These are phyloP conservation scores for Meira nashicola DNA, from an alignment of 1,284 basidiomycete genomes.

Conservation along the genomic window DNA sequence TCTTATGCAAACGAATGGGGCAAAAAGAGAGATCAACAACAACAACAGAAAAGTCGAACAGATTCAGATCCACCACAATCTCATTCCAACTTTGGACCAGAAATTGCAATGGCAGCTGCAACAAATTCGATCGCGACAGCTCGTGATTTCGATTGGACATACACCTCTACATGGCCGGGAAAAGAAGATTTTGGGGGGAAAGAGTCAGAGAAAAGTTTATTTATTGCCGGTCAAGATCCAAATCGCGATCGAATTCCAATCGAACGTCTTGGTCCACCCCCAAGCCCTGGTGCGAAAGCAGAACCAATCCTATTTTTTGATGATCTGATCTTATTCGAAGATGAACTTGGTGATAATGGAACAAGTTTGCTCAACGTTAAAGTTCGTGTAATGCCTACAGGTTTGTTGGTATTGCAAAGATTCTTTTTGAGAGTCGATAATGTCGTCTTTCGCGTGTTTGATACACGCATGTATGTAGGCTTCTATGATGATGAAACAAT, in stretches of 20 bases:
- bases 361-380: conserved; percentile 48
- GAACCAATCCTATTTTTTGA: conserved; percentile 52
- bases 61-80: background rate
- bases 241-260: conserved; percentile 44
- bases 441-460: conserved; percentile 84
- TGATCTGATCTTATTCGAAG: conserved; percentile 49
- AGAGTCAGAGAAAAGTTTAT: conserved; percentile 17
- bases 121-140: conserved; percentile 29
- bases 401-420: conserved; percentile 80
- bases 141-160: conserved; percentile 86
- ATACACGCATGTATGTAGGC: conserved; percentile 84
- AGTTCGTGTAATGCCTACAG: conserved; percentile 88
- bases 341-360: conserved; percentile 52
- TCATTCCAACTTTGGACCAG: conserved; percentile 28
- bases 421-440: conserved; percentile 93
- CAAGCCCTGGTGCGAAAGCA: conserved; percentile 19
- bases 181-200: conserved; percentile 24
- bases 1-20: conserved; percentile 91
- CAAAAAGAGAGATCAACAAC: conserved; percentile 65
- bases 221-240: conserved; percentile 27
- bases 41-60: background rate
- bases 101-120: conserved; percentile 17
- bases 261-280: conserved; percentile 35
- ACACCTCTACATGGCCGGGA: conserved; percentile 81
- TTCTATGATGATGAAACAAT: conserved; percentile 56